phyloP scores from a whole-genome alignment of 2,329 filamentous ascomycete genomes.

The Cytospora schulzeri region DNA sequence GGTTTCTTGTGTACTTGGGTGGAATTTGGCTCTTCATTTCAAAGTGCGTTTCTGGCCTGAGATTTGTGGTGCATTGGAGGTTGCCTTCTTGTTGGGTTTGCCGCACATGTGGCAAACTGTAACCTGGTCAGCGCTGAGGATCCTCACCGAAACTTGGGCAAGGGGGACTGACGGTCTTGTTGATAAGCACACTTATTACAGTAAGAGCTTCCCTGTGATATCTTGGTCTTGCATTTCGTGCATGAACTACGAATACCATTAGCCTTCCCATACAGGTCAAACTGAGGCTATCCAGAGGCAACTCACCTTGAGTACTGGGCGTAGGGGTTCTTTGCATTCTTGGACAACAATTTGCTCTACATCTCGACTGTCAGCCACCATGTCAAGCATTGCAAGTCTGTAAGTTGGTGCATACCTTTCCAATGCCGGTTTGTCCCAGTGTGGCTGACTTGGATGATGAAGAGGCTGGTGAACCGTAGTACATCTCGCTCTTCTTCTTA shows the following conservation, averaged over 20 bases:
- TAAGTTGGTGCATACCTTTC: conserved; percentile 50
- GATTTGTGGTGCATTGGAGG: conserved; percentile 54
- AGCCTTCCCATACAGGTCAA: neutral
- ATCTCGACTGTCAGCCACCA: neutral
- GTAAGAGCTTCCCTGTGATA: conserved; percentile 61
- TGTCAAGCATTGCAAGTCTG: neutral
- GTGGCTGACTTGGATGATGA: conserved; percentile 53
- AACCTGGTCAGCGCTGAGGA: conserved; percentile 23
- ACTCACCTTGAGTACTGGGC: conserved; percentile 57
- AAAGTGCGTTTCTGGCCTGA: conserved; percentile 64
- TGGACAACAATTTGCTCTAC: conserved; percentile 65
- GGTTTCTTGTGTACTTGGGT: neutral
- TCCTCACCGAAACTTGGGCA: neutral
- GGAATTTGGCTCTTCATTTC: conserved; percentile 46
- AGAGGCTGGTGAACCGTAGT: conserved; percentile 59
- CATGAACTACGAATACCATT: conserved; percentile 46
- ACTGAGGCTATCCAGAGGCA: too few species aligned
- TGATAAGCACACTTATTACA: conserved; percentile 67
- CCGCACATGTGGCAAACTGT: conserved; percentile 66
- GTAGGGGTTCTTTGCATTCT: conserved; percentile 67
- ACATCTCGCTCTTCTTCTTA: conserved; percentile 69
- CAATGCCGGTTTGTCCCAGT: conserved; percentile 58
- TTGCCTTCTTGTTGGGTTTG: conserved; percentile 56
- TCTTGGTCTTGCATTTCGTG: conserved; percentile 63
- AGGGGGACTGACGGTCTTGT: conserved; percentile 52